phyloP scores from a whole-genome alignment of 768 basidiomycete species.

The Rhodotorula taiwanensis region DNA sequence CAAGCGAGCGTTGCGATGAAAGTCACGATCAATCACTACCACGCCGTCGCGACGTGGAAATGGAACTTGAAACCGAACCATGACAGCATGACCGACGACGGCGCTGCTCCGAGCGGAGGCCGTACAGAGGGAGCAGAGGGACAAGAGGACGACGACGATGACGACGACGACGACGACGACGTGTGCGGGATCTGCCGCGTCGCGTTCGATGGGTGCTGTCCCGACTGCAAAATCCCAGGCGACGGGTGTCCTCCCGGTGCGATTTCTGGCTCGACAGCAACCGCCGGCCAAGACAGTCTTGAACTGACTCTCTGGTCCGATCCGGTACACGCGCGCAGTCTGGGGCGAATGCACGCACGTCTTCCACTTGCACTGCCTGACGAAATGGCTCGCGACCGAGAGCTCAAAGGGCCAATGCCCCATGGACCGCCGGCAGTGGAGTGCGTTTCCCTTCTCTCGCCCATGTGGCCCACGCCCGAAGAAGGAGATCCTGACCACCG shows the following conservation, averaged over 20 bases:
- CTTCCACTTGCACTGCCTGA: slow-evolving; percentile 96
- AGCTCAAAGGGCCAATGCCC: slow-evolving; percentile 91
- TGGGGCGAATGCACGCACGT: slow-evolving; percentile 97
- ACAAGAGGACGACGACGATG: slow-evolving; percentile 26
- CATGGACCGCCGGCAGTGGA: slow-evolving; percentile 91
- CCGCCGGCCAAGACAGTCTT: not conserved
- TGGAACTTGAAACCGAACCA: slow-evolving; percentile 56
- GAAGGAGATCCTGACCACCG: not conserved
- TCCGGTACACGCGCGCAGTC: slow-evolving; percentile 52
- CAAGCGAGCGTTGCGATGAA: slow-evolving; percentile 53
- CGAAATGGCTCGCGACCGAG: slow-evolving; percentile 87
- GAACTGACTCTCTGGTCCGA: not conserved
- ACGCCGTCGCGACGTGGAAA: slow-evolving; percentile 80
- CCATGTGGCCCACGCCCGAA: not conserved
- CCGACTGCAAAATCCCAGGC: slow-evolving; percentile 90
- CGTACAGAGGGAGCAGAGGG: slow-evolving; percentile 21
- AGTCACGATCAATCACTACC: slow-evolving; percentile 72
- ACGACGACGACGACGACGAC: slow-evolving; percentile 53
- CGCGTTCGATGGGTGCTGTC: slow-evolving; percentile 89
- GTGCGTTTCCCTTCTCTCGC: slow-evolving; percentile 17
- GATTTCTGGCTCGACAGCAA: too few species aligned
- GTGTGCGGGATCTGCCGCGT: slow-evolving; percentile 84
- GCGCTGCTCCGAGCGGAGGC: not conserved
- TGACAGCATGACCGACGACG: not conserved
- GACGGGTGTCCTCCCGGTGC: slow-evolving; percentile 88